phyloP scores from a whole-genome alignment of 1,139 yeast species.

The Kodamaea anthophila region DNA sequence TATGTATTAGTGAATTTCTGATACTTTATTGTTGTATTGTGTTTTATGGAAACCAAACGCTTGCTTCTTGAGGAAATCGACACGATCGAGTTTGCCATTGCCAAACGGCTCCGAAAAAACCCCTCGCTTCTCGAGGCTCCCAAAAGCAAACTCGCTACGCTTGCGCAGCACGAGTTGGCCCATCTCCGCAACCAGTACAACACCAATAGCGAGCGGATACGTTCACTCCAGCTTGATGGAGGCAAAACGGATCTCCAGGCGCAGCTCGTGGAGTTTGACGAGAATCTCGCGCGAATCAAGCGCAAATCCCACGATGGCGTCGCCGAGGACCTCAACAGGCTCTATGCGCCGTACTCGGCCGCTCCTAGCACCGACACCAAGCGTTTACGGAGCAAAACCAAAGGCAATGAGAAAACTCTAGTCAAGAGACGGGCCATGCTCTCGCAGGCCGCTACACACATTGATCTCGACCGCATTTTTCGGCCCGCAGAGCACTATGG shows the following conservation, averaged over 20 bases:
- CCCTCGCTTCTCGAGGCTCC: constrained; percentile 14
- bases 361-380: constrained; percentile 11
- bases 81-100: constrained; percentile 26
- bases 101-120: constrained; percentile 27
- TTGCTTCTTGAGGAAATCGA: constrained; percentile 34
- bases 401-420: constrained; percentile 17
- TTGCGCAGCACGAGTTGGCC: constrained; percentile 68
- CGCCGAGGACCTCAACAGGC: constrained; percentile 26
- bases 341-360: constrained; percentile 35
- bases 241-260: constrained; percentile 22
- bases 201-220: background rate
- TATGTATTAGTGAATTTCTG: background rate
- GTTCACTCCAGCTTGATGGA: constrained; percentile 3
- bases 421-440: constrained; percentile 33
- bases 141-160: constrained; percentile 33
- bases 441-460: constrained; percentile 44
- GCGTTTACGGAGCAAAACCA: constrained; percentile 5
- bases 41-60: constrained; percentile 29
- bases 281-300: constrained; percentile 27
- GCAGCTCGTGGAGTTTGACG: constrained; percentile 40
- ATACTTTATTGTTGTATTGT: background rate
- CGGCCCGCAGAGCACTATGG: constrained; percentile 62
- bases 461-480: constrained; percentile 47
- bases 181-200: constrained; percentile 1
- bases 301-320: constrained; percentile 15